phyloP scores from a whole-genome alignment of 768 basidiomycete genomes.

The Suillus tomentosus region DNA sequence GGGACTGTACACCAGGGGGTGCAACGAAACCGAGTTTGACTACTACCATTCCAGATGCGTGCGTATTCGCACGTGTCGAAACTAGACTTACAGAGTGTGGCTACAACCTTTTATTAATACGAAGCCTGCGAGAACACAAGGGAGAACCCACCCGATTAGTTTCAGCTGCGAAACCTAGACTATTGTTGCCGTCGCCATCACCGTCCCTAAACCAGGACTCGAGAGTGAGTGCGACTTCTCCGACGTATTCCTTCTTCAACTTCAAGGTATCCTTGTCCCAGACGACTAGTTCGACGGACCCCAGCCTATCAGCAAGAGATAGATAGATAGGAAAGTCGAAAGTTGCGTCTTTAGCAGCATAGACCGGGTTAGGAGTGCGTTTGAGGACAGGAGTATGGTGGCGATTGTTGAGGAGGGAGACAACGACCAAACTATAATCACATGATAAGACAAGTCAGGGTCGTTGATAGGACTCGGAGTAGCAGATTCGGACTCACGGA shows the following conservation, averaged over 20 bases:
- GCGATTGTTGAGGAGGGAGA: slow-evolving; percentile 57
- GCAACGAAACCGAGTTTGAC: slow-evolving; percentile 63
- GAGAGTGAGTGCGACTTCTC: slow-evolving; percentile 78
- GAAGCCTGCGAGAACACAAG: not conserved
- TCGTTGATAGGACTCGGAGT: not conserved
- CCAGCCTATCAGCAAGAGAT: slow-evolving; percentile 70
- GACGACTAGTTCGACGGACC: slow-evolving; percentile 79
- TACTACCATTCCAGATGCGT: slow-evolving; percentile 53
- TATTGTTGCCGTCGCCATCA: slow-evolving; percentile 16
- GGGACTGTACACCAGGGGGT: slow-evolving; percentile 42
- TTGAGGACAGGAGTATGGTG: slow-evolving; percentile 78
- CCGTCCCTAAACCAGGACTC: slow-evolving; percentile 74
- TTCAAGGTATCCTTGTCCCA: slow-evolving; percentile 90
- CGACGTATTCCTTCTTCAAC: slow-evolving; percentile 86
- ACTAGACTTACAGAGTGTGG: slow-evolving; percentile 48
- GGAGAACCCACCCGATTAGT: slow-evolving; percentile 64
- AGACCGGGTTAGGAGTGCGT: slow-evolving; percentile 69
- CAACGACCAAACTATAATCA: slow-evolving; percentile 63
- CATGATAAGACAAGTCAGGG: slow-evolving; percentile 8
- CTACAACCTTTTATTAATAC: slow-evolving; percentile 31
- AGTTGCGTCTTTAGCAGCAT: slow-evolving; percentile 67
- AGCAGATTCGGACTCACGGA: slow-evolving; percentile 54
- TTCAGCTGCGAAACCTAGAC: slow-evolving; percentile 58
- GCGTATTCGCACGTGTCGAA: slow-evolving; percentile 47
- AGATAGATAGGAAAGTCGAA: slow-evolving; percentile 89